Evolutionary conservation across 768 basidiomycete genomes (phyloP).

Genomic region (Dacryopinax spathularia): DNA sequence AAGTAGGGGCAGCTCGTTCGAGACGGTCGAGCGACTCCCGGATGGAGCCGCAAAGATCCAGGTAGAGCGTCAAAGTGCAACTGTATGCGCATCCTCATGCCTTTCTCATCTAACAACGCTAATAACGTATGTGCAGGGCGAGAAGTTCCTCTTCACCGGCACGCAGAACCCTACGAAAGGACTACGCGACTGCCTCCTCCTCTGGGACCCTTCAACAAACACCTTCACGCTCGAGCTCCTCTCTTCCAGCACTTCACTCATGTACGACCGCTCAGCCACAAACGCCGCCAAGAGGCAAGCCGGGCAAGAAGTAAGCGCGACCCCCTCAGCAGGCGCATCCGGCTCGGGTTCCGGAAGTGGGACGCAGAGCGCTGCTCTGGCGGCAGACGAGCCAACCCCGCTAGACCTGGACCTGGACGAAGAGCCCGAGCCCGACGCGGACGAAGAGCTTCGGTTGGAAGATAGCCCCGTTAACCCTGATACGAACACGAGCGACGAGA

Average conservation of each 20-base stretch:
- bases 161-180: background rate
- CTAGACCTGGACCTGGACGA: background rate
- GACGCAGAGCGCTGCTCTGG: background rate
- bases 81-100: background rate
- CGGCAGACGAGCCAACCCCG: background rate
- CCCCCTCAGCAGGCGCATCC: background rate
- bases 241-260: background rate
- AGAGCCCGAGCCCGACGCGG: background rate
- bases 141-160: constrained; percentile 1
- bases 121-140: background rate
- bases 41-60: background rate
- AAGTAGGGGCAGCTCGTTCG: background rate
- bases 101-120: background rate
- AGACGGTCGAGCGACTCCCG: background rate
- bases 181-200: background rate
- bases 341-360: background rate
- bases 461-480: background rate
- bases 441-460: background rate
- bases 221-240: background rate
- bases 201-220: background rate
- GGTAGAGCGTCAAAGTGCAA: background rate
- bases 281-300: background rate
- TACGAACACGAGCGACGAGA: constrained; percentile 2
- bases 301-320: background rate
- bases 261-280: background rate